These are phyloP conservation scores for Exserohilum turcica DNA, from an alignment of 2,329 filamentous ascomycete species.

Conservation along the genomic window DNA sequence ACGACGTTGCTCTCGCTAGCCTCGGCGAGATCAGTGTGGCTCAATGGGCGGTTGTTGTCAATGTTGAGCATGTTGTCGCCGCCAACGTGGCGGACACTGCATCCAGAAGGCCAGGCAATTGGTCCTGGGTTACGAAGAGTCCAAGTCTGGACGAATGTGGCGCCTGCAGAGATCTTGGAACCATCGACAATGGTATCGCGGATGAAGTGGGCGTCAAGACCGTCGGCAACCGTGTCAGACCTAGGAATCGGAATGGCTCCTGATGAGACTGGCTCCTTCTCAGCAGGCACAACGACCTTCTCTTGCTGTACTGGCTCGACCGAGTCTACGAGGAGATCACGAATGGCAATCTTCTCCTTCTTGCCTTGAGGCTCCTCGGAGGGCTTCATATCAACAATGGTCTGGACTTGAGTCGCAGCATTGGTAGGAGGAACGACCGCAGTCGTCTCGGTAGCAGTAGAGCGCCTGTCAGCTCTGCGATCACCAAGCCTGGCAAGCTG, in stretches of 20 bases:
- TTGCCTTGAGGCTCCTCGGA: conserved; percentile 51
- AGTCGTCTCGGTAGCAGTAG: conserved; percentile 59
- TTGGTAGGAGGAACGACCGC: conserved; percentile 55
- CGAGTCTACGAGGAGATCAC: conserved; percentile 45
- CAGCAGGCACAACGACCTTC: conserved; percentile 35
- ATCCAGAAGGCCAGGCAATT: conserved; percentile 82
- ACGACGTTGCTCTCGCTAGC: conserved; percentile 84
- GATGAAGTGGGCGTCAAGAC: conserved; percentile 71
- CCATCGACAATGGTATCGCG: conserved; percentile 81
- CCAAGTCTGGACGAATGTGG: conserved; percentile 89
- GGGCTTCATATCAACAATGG: conserved; percentile 64
- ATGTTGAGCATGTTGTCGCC: conserved; percentile 97
- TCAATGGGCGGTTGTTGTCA: conserved; percentile 78
- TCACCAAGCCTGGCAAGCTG: conserved; percentile 76
- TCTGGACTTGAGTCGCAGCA: conserved; percentile 68
- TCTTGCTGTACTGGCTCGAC: conserved; percentile 38
- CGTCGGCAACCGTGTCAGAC: conserved; percentile 21
- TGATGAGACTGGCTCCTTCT: conserved; percentile 17
- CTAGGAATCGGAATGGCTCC: conserved; percentile 17
- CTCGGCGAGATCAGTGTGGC: conserved; percentile 73
- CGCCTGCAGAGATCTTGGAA: conserved; percentile 69
- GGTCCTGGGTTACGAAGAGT: conserved; percentile 83
- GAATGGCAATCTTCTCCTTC: conserved; percentile 51
- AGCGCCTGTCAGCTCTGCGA: conserved; percentile 47
- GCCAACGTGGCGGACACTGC: conserved; percentile 87